Evolutionary conservation across 306 rosid genomes (phyloP), one percentile per base, ranked within the genome.

Genomic region (Amphicarpaea edgeworthii): DNA sequence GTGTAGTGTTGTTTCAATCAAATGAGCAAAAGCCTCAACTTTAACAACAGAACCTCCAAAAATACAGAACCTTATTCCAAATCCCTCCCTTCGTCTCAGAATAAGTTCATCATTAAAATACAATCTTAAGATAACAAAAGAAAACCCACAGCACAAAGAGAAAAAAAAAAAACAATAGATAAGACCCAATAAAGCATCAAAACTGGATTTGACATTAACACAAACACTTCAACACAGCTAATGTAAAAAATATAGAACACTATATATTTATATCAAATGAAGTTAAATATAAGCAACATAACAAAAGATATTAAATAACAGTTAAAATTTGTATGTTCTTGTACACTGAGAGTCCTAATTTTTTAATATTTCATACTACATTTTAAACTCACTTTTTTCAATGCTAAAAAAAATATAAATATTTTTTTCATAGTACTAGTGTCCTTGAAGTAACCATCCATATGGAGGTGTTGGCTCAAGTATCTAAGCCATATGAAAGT

Each of bases 81-180:
- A 73, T 5, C 73, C 38, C 24, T 34, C 67, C 28, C 23, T 3
- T 23, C 3, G 6, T 60, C 43, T 40, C 32, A 34, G 63, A 60
- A 16, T 53, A 79, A 63, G 81, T 70, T 75, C 68, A 45, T 38
- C 17, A 2, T 38, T 68, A 19, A 79, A 32, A 75, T 23, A 7
- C 37, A 67, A 37, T 54, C 30, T 50, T 49, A 19, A 47, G 30
- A 24, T 68, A 68, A 28, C 17, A 40, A 75, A 24, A 68, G 65
- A 41, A 53, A 59, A 51, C 45, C 26, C 41, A 67, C 11, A 24
- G 8, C 11, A 38, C 50, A 57, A 47, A 57, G 58, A 57, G n/a
- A 12, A 21, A 8, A 50, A 0, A 26, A 16, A 46, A 45, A 42
- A 72, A 6, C 49, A 77, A 40, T 26, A 19, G 50, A 53, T 7